Base-by-base conservation (phyloP, 257 asterid genomes). In the Scutellaria baicalensis region DNA sequence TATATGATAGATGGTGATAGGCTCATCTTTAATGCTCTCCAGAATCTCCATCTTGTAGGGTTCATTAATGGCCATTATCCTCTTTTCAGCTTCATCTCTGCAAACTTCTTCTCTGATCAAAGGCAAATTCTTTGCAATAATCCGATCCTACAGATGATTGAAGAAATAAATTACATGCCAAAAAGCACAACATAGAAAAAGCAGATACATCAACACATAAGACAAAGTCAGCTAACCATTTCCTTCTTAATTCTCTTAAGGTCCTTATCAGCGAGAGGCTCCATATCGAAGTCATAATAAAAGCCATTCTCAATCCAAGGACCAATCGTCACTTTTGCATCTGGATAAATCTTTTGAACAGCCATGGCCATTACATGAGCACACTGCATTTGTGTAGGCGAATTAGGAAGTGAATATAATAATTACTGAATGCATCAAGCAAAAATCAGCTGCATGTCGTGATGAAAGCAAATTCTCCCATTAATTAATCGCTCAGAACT, bases 361-460 rank as follows among this genome's bases (percentile, higher is more conserved):
- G 98, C 98, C 98, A 93, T 93, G 83, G 98, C 98, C 98, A 93
- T 89, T 27, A 93, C 96, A 79, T 93, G 98, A 72, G 98, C 98
- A 84, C 98, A 93, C 98, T 93, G 90, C 87, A 88, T 18, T 66
- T 4, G 38, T 56, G 3, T 54, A 73, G 35, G 36, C 54, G 31
- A 44, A 59, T 18, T 47, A 62, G 35, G 44, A 14, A 27, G 33
- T 27, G 33, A 3, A 27, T 27, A 27, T 27, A 27, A 27, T 27
- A 27, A 27, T 27, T 27, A 27, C 4, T 27, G 5, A 27, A 27
- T 27, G 33, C 33, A 27, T 27, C 2, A 27, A 27, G 33, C 33
- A 27, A 27, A 27, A 27, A 27, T 1, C 0, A 27, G 33, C 4
- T 27, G 33, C 33, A 27, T 27, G 33, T 0, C 33, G 33, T 27